Conservation (phyloP, 148 eudicot genomes). For the Spergularia bocconei region DNA sequence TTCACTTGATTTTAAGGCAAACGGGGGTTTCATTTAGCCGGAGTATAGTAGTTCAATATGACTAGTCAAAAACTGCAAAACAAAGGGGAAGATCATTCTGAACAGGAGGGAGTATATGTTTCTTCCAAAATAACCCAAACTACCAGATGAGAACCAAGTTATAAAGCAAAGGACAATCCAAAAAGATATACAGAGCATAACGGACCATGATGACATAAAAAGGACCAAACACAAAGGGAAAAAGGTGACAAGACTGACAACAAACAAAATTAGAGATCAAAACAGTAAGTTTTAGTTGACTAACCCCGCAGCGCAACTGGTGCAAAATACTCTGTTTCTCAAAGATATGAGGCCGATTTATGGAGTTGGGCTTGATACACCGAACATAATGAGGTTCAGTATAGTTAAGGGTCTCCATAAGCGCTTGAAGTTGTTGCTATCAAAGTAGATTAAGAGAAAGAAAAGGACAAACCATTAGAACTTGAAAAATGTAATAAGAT, state of each 20-base stretch:
- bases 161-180: neutral
- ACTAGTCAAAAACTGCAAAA: too few species aligned
- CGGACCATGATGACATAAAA: neutral
- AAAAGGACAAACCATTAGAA: constrained; percentile 7
- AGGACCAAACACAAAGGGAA: neutral
- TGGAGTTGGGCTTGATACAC: constrained; percentile 95
- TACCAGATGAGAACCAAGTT: too few species aligned
- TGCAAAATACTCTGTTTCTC: constrained; percentile 85
- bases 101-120: too few species aligned
- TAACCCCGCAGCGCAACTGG: constrained; percentile 98
- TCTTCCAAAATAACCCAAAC: neutral
- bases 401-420: constrained; percentile 89
- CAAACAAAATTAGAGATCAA: neutral
- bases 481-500: neutral
- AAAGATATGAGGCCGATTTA: constrained; percentile 75
- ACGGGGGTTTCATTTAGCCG: too few species aligned
- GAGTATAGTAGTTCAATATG: too few species aligned
- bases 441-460: constrained; percentile 11
- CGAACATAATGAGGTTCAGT: constrained; percentile 97
- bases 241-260: neutral
- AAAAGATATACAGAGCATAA: neutral
- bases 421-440: constrained; percentile 99
- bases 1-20: too few species aligned
- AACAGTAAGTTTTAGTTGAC: constrained; percentile 27
- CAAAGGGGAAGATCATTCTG: too few species aligned